A percentile compares a stretch with the other conserved stretches of the same genome.
Conservation (phyloP, 139 green algal genomes). For the Pycnococcus provasolii region DNA sequence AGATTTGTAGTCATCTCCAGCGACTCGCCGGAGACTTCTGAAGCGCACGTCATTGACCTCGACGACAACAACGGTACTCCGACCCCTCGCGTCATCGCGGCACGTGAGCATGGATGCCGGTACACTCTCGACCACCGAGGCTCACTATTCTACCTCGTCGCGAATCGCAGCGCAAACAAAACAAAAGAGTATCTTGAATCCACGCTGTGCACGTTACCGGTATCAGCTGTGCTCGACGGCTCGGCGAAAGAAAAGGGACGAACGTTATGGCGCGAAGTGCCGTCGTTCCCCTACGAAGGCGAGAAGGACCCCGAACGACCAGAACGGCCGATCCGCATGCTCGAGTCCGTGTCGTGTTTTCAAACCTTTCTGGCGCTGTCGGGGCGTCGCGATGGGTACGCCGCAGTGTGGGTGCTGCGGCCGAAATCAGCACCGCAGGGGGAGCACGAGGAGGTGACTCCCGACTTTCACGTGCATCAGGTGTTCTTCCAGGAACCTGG, state of each 20-base stretch:
- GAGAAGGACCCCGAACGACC: neutral
- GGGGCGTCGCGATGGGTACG: conserved; percentile 19
- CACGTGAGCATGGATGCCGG: conserved; percentile 1
- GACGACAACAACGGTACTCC: neutral
- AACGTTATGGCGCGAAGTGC: conserved; percentile 1
- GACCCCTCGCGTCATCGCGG: neutral
- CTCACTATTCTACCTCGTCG: conserved; percentile 10
- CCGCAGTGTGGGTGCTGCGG: conserved; percentile 22
- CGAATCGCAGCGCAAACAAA: conserved; percentile 11
- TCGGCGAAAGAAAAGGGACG: conserved; percentile 3
- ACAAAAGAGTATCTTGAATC: conserved; percentile 12
- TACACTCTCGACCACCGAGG: conserved; percentile 14
- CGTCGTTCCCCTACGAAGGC: conserved; percentile 9
- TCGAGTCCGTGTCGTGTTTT: conserved; percentile 10
- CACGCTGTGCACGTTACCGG: neutral
- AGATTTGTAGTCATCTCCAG: conserved; percentile 11
- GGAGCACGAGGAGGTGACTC: neutral
- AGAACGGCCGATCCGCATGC: neutral
- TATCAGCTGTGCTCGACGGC: neutral
- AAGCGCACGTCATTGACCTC: conserved; percentile 22
- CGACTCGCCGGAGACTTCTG: conserved; percentile 22
- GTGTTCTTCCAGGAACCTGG: conserved; percentile 11
- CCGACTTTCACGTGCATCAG: conserved; percentile 1
- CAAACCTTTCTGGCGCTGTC: conserved; percentile 17
- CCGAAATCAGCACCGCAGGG: neutral